phyloP scores from a whole-genome alignment of 768 basidiomycete genomes.

The Harrya chromipes region DNA sequence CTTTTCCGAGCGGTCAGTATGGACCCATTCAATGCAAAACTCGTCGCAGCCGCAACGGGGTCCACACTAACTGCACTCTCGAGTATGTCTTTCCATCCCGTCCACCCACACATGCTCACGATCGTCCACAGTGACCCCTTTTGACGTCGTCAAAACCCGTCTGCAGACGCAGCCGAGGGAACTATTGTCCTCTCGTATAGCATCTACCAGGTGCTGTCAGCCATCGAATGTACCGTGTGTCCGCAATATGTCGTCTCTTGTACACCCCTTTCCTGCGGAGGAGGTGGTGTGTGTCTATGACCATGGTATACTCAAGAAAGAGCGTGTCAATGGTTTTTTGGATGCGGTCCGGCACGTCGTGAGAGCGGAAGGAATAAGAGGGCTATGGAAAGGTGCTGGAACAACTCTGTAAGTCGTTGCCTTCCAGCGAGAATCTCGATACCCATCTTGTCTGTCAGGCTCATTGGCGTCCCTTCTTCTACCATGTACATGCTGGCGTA shows the following conservation, averaged over 20 bases:
- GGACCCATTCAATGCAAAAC: slow-evolving; percentile 76
- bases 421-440: not conserved
- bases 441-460: slow-evolving; percentile 38
- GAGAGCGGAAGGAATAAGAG: slow-evolving; percentile 75
- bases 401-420: slow-evolving; percentile 70
- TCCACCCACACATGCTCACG: slow-evolving; percentile 7
- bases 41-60: slow-evolving; percentile 75
- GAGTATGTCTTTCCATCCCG: slow-evolving; percentile 46
- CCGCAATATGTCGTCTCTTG: slow-evolving; percentile 75
- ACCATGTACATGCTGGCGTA: slow-evolving; percentile 96
- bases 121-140: slow-evolving; percentile 85
- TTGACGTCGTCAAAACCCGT: slow-evolving; percentile 96
- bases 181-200: slow-evolving; percentile 51
- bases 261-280: slow-evolving; percentile 52
- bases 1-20: slow-evolving; percentile 31
- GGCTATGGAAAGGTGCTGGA: slow-evolving; percentile 94
- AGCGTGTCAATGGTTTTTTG: slow-evolving; percentile 80
- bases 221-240: slow-evolving; percentile 52
- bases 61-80: slow-evolving; percentile 81
- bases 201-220: slow-evolving; percentile 67
- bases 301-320: slow-evolving; percentile 61
- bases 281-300: slow-evolving; percentile 81
- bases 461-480: slow-evolving; percentile 89
- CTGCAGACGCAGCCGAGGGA: slow-evolving; percentile 84
- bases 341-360: slow-evolving; percentile 81